These are phyloP conservation scores for Malassezia globosa DNA, from an alignment of 1,284 basidiomycete species.

Conservation along the genomic window DNA sequence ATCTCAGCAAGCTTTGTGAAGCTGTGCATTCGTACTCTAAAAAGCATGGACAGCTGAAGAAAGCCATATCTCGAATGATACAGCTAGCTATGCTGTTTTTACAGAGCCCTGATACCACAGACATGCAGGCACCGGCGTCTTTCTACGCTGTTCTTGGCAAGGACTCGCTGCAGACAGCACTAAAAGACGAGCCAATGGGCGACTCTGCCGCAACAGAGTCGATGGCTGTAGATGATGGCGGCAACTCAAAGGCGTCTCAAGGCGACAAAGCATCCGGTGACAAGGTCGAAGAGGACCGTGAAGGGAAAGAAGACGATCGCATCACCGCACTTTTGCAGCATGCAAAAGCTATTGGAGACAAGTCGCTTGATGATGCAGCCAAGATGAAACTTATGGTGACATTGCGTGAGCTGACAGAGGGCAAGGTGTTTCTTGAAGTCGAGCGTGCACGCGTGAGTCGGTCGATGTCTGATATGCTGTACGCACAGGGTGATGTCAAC, in stretches of 20 bases:
- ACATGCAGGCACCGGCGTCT: slow-evolving; percentile 15
- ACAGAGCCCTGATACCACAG: slow-evolving; percentile 21
- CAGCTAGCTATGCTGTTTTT: slow-evolving; percentile 42
- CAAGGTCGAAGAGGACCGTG: slow-evolving; percentile 24
- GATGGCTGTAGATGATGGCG: slow-evolving; percentile 17
- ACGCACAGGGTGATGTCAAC: slow-evolving; percentile 27
- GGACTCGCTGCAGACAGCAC: slow-evolving; percentile 8
- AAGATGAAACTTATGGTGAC: slow-evolving; percentile 54
- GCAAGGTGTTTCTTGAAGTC: slow-evolving; percentile 98
- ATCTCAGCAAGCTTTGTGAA: slow-evolving; percentile 30
- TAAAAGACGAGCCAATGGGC: slow-evolving; percentile 17
- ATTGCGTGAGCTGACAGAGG: slow-evolving; percentile 81
- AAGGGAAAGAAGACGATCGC: slow-evolving; percentile 34
- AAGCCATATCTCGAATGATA: slow-evolving; percentile 76
- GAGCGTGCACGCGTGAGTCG: slow-evolving; percentile 70
- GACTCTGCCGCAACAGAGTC: slow-evolving; percentile 18
- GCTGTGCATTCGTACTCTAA: slow-evolving; percentile 54
- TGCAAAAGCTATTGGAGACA: slow-evolving; percentile 30
- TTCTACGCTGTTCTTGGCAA: slow-evolving; percentile 16
- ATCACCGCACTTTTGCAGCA: slow-evolving; percentile 32
- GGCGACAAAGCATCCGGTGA: slow-evolving; percentile 18
- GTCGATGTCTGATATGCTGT: slow-evolving; percentile 35
- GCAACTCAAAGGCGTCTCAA: slow-evolving; percentile 17
- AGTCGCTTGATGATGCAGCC: slow-evolving; percentile 22
- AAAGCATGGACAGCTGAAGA: slow-evolving; percentile 95